phyloP scores from a whole-genome alignment of 2,329 filamentous ascomycete species.

The Fusarium pilosicola region DNA sequence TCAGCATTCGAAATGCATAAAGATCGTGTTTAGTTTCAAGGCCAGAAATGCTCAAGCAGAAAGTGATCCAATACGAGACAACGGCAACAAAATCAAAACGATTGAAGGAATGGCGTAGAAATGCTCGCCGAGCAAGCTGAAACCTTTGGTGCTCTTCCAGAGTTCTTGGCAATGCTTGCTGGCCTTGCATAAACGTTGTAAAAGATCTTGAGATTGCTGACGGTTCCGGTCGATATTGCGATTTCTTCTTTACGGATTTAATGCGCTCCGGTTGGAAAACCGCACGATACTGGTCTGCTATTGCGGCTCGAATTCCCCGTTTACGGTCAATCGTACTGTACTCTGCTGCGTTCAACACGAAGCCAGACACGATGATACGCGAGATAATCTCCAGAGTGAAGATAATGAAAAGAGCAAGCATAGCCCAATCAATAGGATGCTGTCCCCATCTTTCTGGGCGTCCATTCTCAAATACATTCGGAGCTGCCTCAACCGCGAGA shows the following conservation, averaged over 20 bases:
- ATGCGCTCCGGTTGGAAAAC: slow-evolving; percentile 86
- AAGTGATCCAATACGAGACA: slow-evolving; percentile 93
- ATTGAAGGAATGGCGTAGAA: slow-evolving; percentile 95
- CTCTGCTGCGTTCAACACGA: slow-evolving; percentile 88
- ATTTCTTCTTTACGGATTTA: slow-evolving; percentile 68
- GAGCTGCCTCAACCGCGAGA: slow-evolving; percentile 84
- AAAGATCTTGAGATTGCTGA: slow-evolving; percentile 80
- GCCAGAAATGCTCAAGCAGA: slow-evolving; percentile 75
- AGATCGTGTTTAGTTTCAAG: slow-evolving; percentile 77
- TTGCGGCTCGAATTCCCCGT: slow-evolving; percentile 76
- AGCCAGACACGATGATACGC: slow-evolving; percentile 90
- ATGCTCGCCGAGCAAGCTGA: slow-evolving; percentile 89
- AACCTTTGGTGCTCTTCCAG: slow-evolving; percentile 82
- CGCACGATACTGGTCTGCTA: slow-evolving; percentile 79
- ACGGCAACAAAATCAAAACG: slow-evolving; percentile 94
- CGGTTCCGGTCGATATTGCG: slow-evolving; percentile 59
- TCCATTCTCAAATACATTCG: slow-evolving; percentile 73
- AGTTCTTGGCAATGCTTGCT: slow-evolving; percentile 66
- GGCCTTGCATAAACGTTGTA: slow-evolving; percentile 78
- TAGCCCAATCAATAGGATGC: slow-evolving; percentile 77
- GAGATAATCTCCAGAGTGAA: slow-evolving; percentile 88
- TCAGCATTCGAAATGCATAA: slow-evolving; percentile 95
- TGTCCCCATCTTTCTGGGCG: slow-evolving; percentile 74
- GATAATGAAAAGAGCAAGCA: slow-evolving; percentile 84
- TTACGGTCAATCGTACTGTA: slow-evolving; percentile 90